Percentiles rank a stretch among this genome's conserved stretches.
Evolutionary conservation across 805 yeast species (phyloP).

Genomic region (Nakazawaea laoshanensis): DNA sequence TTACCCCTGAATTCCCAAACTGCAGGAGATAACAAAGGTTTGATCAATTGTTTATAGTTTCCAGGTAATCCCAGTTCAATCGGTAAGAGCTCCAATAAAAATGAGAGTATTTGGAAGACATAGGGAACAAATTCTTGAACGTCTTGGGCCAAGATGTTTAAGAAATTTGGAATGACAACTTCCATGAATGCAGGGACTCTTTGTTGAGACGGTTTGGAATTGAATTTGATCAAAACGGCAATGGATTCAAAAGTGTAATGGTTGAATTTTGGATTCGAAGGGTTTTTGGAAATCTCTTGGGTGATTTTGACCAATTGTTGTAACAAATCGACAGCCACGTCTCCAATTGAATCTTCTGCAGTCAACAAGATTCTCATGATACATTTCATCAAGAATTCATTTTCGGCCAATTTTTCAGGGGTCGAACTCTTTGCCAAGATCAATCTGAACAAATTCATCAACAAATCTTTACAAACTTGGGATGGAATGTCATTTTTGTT

Average conservation of each 20-base stretch:
- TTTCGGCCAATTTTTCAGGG: slow-evolving; percentile 91
- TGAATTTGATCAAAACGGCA: slow-evolving; percentile 61
- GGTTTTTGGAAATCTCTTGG: slow-evolving; percentile 70
- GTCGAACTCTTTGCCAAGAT: slow-evolving; percentile 50
- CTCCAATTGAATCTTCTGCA: slow-evolving; percentile 54
- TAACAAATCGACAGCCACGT: slow-evolving; percentile 38
- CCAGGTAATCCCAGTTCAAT: slow-evolving; percentile 44
- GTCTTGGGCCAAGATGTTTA: slow-evolving; percentile 65
- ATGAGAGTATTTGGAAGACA: slow-evolving; percentile 83
- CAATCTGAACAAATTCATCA: slow-evolving; percentile 58
- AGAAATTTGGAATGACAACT: slow-evolving; percentile 55
- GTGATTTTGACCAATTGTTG: slow-evolving; percentile 65
- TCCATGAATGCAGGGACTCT: slow-evolving; percentile 32
- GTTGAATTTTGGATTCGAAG: slow-evolving; percentile 90
- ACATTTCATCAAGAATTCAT: slow-evolving; percentile 87
- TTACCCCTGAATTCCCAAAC: slow-evolving; percentile 94
- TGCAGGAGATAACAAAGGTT: slow-evolving; percentile 80
- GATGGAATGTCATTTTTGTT: slow-evolving; percentile 64
- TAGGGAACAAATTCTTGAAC: slow-evolving; percentile 94
- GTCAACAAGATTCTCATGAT: slow-evolving; percentile 75
- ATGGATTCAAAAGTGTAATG: slow-evolving; percentile 88
- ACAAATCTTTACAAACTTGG: slow-evolving; percentile 45
- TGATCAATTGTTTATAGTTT: slow-evolving; percentile 55
- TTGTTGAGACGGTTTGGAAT: slow-evolving; percentile 21
- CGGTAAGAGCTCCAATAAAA: slow-evolving; percentile 57